phyloP scores from a whole-genome alignment of 768 basidiomycete genomes.

The Phylloporus arenicola region DNA sequence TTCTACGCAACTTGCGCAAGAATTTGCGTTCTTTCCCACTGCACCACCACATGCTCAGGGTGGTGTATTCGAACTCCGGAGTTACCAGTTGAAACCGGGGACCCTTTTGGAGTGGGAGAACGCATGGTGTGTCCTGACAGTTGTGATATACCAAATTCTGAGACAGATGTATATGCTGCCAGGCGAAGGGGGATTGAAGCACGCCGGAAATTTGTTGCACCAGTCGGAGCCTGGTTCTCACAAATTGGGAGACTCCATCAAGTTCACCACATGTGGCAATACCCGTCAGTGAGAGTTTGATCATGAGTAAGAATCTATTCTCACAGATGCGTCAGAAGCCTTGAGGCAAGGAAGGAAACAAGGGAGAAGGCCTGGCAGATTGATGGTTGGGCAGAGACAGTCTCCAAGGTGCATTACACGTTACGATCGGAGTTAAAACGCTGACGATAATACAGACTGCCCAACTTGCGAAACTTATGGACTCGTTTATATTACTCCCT shows the following conservation, averaged over 20 bases:
- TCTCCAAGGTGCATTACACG: slow-evolving; percentile 60
- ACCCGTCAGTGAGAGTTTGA: slow-evolving; percentile 54
- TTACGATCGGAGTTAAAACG: slow-evolving; percentile 9
- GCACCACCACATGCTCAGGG: slow-evolving; percentile 82
- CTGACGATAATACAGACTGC: slow-evolving; percentile 58
- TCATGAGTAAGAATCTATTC: slow-evolving; percentile 6
- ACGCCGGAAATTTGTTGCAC: slow-evolving; percentile 77
- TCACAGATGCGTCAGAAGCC: slow-evolving; percentile 40
- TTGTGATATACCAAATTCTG: not conserved
- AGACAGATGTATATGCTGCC: slow-evolving; percentile 6
- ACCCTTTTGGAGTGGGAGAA: slow-evolving; percentile 93
- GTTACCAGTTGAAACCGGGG: slow-evolving; percentile 84
- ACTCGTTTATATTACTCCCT: slow-evolving; percentile 75
- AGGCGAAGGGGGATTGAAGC: slow-evolving; percentile 96
- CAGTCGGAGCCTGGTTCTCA: slow-evolving; percentile 89
- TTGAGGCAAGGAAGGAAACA: slow-evolving; percentile 76
- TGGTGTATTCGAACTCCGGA: slow-evolving; percentile 90
- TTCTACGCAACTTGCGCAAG: slow-evolving; percentile 76
- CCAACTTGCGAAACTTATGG: slow-evolving; percentile 82
- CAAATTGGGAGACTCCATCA: slow-evolving; percentile 80
- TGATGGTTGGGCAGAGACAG: slow-evolving; percentile 94
- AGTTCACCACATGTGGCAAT: slow-evolving; percentile 98
- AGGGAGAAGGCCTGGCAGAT: slow-evolving; percentile 91
- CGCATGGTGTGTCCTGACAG: slow-evolving; percentile 57
- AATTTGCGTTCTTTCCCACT: slow-evolving; percentile 94